Conservation (phyloP, 108 stramenopile genomes). For the Nitzschia palea region DNA sequence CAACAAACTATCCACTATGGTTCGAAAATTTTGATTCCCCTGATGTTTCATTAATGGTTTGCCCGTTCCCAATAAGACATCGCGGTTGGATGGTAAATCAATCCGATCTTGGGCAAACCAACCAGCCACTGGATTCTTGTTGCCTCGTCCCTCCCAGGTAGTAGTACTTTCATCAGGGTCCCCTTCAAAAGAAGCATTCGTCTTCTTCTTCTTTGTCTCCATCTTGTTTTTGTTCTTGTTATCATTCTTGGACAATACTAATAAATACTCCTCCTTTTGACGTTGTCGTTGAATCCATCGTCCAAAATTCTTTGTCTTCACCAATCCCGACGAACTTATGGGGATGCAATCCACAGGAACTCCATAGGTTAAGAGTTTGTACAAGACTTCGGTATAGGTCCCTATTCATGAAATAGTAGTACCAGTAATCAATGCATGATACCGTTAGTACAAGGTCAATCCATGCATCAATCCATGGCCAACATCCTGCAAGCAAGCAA, state of each 20-base stretch:
- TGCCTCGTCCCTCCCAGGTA: too few species aligned
- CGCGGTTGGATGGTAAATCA: background rate
- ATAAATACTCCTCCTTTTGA: slow-evolving; percentile 6
- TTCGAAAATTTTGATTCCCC: background rate
- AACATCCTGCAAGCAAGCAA: too few species aligned
- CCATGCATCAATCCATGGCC: too few species aligned
- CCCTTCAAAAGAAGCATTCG: too few species aligned
- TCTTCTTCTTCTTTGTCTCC: too few species aligned
- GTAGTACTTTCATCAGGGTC: too few species aligned
- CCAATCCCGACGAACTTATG: background rate
- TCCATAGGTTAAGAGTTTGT: slow-evolving; percentile 17
- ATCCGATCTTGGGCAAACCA: background rate
- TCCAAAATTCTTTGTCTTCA: background rate
- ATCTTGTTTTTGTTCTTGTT: too few species aligned
- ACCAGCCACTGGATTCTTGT: too few species aligned
- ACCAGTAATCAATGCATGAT: too few species aligned
- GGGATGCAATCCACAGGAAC: slow-evolving; percentile 9
- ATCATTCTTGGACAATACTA: too few species aligned
- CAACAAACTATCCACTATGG: background rate
- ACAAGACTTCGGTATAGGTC: slow-evolving; percentile 1
- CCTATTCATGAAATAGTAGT: too few species aligned
- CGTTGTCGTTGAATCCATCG: slow-evolving; percentile 12
- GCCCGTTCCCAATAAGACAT: slow-evolving; percentile 16
- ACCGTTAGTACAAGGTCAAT: too few species aligned
- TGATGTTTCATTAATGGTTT: background rate